Evolutionary conservation across 176 grass and related monocot species (phyloP), one percentile per base, ranked within the genome.

Genomic region (Puya raimondii): DNA sequence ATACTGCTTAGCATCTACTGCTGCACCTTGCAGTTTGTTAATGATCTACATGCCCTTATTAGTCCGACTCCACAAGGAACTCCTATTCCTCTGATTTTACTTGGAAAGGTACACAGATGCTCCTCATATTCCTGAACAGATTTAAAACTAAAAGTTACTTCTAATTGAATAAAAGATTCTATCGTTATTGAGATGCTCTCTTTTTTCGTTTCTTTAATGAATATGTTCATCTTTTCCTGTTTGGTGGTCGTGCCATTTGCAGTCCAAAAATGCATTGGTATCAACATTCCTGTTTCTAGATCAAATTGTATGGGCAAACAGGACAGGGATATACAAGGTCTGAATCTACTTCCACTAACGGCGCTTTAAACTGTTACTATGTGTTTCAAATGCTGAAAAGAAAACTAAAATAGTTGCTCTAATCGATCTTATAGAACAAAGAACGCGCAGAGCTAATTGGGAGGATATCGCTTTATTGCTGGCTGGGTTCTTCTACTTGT

Each of bases 281-380:
- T 96, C 91, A 27, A 88, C 85, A 81, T 96, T 96, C 71, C 84
- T 96, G 49, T 88, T 96, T 78, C 74, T 96, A 27, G 91, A 96
- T 51, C 91, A 96, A 91, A 86, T 96, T 64, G 91, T 96, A 33
- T 96, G 91, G 91, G 85, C 82, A 64, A 83, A 85, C 27, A 89
- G 91, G 65, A 96, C 91, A 74, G 88, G 91, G 74, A 70, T 96
- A 83, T 96, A 91, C 80, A 91, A 96, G 91, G 91, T 96, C 21
- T 64, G 77, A 13, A 66, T 76, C 74, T 64, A 3, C 47, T 81
- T 33, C 10, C 33, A 7, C 33, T 42, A 42, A 5, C 33, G 1
- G 6, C 33, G 7, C 33, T 42, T 42, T 42, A 42, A 5, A 42
- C 33, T 42, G 33, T 42, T 42, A 42, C 33, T 42, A 7, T 42